Evolutionary conservation across 441 rosid genomes (phyloP), one percentile per base, ranked within the genome.

Genomic region (Melastoma candidum): DNA sequence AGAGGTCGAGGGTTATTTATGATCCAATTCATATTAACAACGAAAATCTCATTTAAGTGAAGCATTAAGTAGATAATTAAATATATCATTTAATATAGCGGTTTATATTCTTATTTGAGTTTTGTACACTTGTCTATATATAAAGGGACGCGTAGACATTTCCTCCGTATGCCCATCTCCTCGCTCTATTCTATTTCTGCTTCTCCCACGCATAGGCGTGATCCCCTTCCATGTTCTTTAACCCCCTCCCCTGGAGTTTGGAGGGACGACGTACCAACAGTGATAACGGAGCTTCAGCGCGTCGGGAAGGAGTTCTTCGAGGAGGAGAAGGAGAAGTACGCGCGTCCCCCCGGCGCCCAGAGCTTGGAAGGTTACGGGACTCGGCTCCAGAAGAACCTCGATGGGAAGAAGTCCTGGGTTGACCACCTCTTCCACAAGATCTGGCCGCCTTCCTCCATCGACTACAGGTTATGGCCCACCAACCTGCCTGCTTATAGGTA

Each of bases 361-460:
- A 56, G 61, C 2, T 25, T 73, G 1, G 95, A 87, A 70, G 95
- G 97, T 0, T 87, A 90, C 24, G 97, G 95, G 10, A 78, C 68
- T 7, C 68, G 62, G 45, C 68, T 83, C 4, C 83, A 70, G 51
- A 79, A 76, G 56, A 84, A 82, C 24, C 43, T 69, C 11, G 57
- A 81, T 9, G 87, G 74, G 2, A 87, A 77, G 57, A 83, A 81
- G 65, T 67, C 73, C 3, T 90, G 97, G 97, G 83, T 70, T 1
- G 96, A 87, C 70, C 90, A 87, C 64, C 78, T 87, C 53, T 90
- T 90, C 47, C 96, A 90, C 58, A 73, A 46, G 55, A 73, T 90
- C 43, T 90, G 85, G 93, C 97, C 97, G 13, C 84, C 84, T 32
- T 52, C 75, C 0, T 47, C 64, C 14, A 65, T 87, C 48, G 76